Base-by-base conservation (phyloP, 257 asterid genomes). In the Knoxia roxburghii region DNA sequence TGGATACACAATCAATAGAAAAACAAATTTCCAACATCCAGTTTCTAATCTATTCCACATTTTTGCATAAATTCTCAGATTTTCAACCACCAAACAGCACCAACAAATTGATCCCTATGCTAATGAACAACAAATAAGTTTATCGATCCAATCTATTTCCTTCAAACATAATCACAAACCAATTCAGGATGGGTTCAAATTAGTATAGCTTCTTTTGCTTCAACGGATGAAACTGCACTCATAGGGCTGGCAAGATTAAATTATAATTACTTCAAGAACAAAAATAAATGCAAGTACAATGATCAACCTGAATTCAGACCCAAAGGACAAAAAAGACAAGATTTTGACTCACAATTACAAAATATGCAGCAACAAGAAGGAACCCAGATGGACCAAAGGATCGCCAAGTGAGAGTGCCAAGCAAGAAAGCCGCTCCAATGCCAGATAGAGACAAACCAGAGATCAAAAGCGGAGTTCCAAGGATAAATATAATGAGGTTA, bases 341-440 rank as follows among this genome's bases (percentile, higher is more conserved):
- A 58, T 60, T 56, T 68, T 64, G 21, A 67, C 97, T 94, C 76
- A 94, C 99, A 75, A 86, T 76, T 64, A 94, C 76, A 51, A 94
- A 94, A 77, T 94, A 90, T 0, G 87, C 59, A 67, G 97, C 96
- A 8, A 88, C 97, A 59, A 94, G 89, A 69, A 94, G 83, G 78
- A 88, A 94, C 10, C 96, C 97, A 40, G 88, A 71, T 26, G 80
- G 76, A 23, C 82, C 85, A 80, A 94, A 90, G 62, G 97, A 95
- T 46, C 97, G 86, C 99, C 97, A 94, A 62, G 99, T 85, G 57
- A 90, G 96, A 51, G 85, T 77, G 1, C 95, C 99, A n/a, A 94
- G 95, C 82, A 86, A 81, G 88, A 90, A 94, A 52, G 99, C 96
- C 45, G 99, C 81, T 3, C 49, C 81, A 60, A 89, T 74, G 71